Evolutionary conservation across 192 early-diverging fungal genomes (phyloP), one percentile per base, ranked within the genome.

Genomic region (Pilaira anomala): DNA sequence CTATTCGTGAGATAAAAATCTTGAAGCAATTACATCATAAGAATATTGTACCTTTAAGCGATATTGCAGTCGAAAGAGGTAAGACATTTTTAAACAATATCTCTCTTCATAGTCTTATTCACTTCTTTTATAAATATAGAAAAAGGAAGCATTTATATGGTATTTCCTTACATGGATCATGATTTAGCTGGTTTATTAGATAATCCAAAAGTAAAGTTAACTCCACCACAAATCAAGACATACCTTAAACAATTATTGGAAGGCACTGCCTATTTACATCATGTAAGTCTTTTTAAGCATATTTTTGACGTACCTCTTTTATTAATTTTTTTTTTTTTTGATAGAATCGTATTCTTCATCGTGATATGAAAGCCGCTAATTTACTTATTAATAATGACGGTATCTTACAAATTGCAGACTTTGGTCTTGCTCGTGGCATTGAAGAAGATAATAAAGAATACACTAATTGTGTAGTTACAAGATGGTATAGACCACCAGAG

Each of bases 401-500:
- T 30, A 78, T 83, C 16, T 72, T 99, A 57, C 90, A 90, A 72
- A 88, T 99, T 46, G 97, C 90, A 14, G 97, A 99, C 80, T 99
- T 98, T 79, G 97, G 97, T 9, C 78, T 99, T 50, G 93, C 97
- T 19, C 84, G 97, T 42, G 71, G 87, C 1, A 83, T 90, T 59
- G 85, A 82, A 42, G 80, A 83, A 24, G 78, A 81, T 6, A 85
- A 80, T 11, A 78, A 82, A 55, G 76, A 83, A 61, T 85, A 91
- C 63, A 98, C 96, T 7, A 89, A 89, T 44, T 88, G 90, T 68
- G 97, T 98, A 1, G 93, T 98, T 0, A 92, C 91, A 21, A 75
- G 96, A 39, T 99, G 97, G 97, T 99, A 97, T 75, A 89, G 97
- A 7, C 94, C 97, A 42, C 97, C 97, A 6, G 97, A 99, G 79